phyloP scores from a whole-genome alignment of 1,284 basidiomycete genomes.

The Gomphus bonarii region DNA sequence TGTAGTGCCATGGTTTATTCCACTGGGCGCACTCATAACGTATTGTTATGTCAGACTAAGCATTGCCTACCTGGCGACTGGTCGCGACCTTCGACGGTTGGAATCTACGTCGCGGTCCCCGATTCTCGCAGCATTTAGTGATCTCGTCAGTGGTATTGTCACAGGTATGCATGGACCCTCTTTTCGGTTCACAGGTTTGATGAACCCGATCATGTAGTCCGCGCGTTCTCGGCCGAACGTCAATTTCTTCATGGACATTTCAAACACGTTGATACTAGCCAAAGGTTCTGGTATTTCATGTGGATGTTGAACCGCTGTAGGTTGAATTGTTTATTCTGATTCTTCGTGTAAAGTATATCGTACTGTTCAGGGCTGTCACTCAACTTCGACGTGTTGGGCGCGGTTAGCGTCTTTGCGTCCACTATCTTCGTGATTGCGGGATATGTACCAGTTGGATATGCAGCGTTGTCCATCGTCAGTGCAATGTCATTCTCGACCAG shows the following conservation, averaged over 20 bases:
- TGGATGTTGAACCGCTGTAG: conserved; percentile 11
- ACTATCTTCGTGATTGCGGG: conserved; percentile 68
- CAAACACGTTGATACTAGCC: conserved; percentile 35
- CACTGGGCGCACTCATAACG: conserved; percentile 37
- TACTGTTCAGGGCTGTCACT: conserved; percentile 6
- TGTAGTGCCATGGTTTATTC: conserved; percentile 7
- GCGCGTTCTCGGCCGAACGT: conserved; percentile 78
- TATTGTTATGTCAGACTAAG: conserved; percentile 52
- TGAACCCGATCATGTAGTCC: conserved; percentile 57
- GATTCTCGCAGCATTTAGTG: conserved; percentile 71
- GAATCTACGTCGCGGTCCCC: conserved; percentile 65
- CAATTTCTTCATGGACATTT: conserved; percentile 70
- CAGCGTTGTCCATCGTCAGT: conserved; percentile 80
- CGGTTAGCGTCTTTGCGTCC: conserved; percentile 6
- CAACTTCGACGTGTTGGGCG: conserved; percentile 14
- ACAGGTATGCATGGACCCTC: conserved; percentile 25
- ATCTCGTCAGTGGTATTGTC: conserved; percentile 48
- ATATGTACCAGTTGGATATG: conserved; percentile 60
- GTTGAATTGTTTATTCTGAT: not conserved
- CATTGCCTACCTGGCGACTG: conserved; percentile 64
- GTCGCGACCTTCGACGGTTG: conserved; percentile 69
- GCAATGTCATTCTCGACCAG: conserved; percentile 47
- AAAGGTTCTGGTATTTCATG: conserved; percentile 14
- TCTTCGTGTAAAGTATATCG: not conserved
- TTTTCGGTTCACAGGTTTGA: conserved; percentile 35